Base-by-base conservation (phyloP, 164 flowering plant species). In the Magnolia officinalis region DNA sequence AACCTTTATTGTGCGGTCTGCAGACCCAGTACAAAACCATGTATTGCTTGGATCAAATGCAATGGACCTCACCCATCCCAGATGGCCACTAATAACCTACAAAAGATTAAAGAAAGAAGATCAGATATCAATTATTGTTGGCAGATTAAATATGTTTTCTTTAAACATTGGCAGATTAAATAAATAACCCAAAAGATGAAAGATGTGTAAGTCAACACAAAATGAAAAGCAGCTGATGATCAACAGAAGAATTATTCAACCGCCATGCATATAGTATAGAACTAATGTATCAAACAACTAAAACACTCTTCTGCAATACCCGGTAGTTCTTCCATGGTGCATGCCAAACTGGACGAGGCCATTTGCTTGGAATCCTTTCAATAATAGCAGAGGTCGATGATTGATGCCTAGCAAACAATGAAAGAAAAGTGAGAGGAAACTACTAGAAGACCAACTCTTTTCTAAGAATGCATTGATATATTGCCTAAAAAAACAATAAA, bases 301-400 rank as follows among this genome's bases (percentile, higher is more conserved):
- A 16, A 55, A 16, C 18, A 55, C 45, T 55, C 3, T 55, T 55
- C 11, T 45, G 63, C 21, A 83, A 77, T 78, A 96, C 99, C 86
- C 99, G 87, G 78, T 96, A 96, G 82, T 88, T 94, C 86, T 88
- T 96, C 99, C 99, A 94, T 75, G 99, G 99, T 74, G 97, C 78
- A 93, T 79, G 99, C 99, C 99, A 96, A 55, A 82, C 91, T 69
- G 99, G 99, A 63, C 98, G 95, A 6, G 99, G 99, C 99, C 99
- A 96, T 85, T 77, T 93, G 84, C 99, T 96, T 75, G 99, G 98
- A 70, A 96, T 91, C 84, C 99, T 89, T 85, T 96, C 99, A 87
- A 96, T 89, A 74, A 96, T 77, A 63, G 99, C 98, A 76, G 97
- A 84, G 29, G 98, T 94, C 29, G 29, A 26, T 76, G 99, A 88